Evolutionary conservation across 176 grass and related monocot species (phyloP).

Genomic region (Stipa capillata): DNA sequence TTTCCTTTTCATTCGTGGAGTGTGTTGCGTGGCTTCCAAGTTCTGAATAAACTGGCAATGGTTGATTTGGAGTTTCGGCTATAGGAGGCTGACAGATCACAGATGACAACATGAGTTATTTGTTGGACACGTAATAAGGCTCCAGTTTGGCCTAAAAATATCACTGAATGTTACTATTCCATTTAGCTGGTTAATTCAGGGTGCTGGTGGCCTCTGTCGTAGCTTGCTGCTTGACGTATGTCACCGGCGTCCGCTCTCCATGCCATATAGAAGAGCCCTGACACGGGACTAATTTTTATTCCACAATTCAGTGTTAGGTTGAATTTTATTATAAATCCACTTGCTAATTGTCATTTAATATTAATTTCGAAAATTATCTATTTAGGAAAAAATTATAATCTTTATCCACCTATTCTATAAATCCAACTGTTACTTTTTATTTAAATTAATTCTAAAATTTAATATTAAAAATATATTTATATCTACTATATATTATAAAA

Average conservation of each 20-base stretch:
- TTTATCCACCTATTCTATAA: no score
- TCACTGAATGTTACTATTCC: not conserved
- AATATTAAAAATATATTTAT: no score
- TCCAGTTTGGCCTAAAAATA: not conserved
- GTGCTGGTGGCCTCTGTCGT: no score
- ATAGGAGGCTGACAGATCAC: not conserved
- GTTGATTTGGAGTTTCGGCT: not conserved
- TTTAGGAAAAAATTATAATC: no score
- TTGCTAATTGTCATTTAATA: no score
- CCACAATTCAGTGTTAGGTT: no score
- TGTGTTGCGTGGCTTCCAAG: not conserved
- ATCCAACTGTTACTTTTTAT: no score
- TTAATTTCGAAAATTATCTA: no score
- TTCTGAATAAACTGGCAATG: not conserved
- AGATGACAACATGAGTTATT: not conserved
- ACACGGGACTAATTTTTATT: no score
- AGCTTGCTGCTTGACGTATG: not conserved
- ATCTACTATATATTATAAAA: no score
- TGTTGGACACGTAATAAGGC: not conserved
- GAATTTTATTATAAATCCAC: no score
- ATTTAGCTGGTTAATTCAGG: not conserved
- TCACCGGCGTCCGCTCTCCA: not conserved
- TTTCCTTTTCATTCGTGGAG: not conserved
- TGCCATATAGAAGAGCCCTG: not conserved
- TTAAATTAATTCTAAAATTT: no score